Conservation (phyloP, 2,329 filamentous ascomycete genomes). For the Sarocladium brachiariae region DNA sequence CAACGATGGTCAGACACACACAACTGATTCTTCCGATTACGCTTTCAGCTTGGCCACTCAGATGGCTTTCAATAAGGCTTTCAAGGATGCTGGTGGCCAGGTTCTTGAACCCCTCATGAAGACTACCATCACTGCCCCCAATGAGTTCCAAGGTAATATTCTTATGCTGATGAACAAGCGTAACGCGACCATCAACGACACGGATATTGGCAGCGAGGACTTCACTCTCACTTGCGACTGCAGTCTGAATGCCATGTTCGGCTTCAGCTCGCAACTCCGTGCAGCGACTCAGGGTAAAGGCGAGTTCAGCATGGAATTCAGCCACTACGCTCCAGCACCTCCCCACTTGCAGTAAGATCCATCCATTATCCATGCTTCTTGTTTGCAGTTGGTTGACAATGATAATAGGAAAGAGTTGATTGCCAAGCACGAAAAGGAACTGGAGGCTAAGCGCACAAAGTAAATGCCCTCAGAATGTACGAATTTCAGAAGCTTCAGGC, state of each 20-base stretch:
- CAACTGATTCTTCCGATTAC: slow-evolving; percentile 95
- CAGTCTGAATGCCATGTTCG: slow-evolving; percentile 95
- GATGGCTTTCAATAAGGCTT: slow-evolving; percentile 93
- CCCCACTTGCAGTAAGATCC: slow-evolving; percentile 75
- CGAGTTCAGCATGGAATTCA: slow-evolving; percentile 98
- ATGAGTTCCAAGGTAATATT: slow-evolving; percentile 95
- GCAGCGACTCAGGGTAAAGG: slow-evolving; percentile 97
- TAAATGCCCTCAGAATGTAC: slow-evolving; percentile 22
- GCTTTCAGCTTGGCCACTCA: slow-evolving; percentile 92
- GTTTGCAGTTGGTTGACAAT: slow-evolving; percentile 11
- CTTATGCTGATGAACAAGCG: slow-evolving; percentile 96
- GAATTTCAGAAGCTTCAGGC: not conserved
- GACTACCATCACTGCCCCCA: slow-evolving; percentile 90
- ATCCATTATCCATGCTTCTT: not conserved
- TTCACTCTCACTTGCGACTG: slow-evolving; percentile 91
- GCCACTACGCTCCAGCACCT: slow-evolving; percentile 84
- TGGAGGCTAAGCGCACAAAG: slow-evolving; percentile 50
- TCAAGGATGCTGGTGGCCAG: slow-evolving; percentile 70
- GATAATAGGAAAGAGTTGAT: slow-evolving; percentile 47
- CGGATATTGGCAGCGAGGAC: slow-evolving; percentile 87
- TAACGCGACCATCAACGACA: slow-evolving; percentile 89
- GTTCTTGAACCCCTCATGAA: slow-evolving; percentile 98
- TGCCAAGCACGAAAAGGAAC: slow-evolving; percentile 52
- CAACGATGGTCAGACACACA: slow-evolving; percentile 94
- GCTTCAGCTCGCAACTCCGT: slow-evolving; percentile 84